Evolutionary conservation across 2,329 filamentous ascomycete species (phyloP).

Genomic region (Decorospora gaudefroyi): DNA sequence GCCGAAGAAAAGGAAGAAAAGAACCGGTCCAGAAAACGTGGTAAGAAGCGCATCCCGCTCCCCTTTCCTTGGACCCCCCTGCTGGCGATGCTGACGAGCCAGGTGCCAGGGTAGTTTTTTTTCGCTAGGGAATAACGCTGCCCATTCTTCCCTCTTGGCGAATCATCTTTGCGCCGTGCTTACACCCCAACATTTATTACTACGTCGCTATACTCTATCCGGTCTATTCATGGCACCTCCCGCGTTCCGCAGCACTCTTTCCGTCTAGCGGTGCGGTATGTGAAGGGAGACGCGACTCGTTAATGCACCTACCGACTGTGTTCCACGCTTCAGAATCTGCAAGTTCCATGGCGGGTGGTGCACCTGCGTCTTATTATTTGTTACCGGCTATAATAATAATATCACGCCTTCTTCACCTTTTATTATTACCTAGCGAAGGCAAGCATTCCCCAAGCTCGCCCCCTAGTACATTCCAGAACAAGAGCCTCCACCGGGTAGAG

Average conservation of each 20-base stretch:
- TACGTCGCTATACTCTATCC: constrained; percentile 1
- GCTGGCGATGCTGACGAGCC: constrained; percentile 1
- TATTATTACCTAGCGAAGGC: neutral
- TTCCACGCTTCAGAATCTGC: neutral
- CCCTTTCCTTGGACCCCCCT: neutral
- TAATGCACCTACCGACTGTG: constrained; percentile 1
- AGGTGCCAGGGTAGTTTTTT: neutral
- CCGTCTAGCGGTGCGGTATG: neutral
- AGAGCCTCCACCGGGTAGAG: constrained; percentile 11
- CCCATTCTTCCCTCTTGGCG: neutral
- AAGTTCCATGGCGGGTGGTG: no score
- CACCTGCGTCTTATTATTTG: neutral
- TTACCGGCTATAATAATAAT: neutral
- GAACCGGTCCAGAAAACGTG: constrained; percentile 8
- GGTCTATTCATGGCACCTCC: constrained; percentile 1
- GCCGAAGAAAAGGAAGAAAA: constrained; percentile 1
- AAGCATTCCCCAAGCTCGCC: constrained; percentile 9
- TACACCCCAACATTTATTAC: constrained; percentile 3
- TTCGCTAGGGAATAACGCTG: neutral
- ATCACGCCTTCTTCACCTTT: neutral
- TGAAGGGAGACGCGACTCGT: neutral
- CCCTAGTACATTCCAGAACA: constrained; percentile 13
- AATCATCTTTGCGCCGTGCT: constrained; percentile 13
- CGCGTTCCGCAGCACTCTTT: constrained; percentile 3
- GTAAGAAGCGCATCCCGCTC: constrained; percentile 3